Evolutionary conservation across 305 asterid genomes (phyloP).

Genomic region (Fraxinus velutina): DNA sequence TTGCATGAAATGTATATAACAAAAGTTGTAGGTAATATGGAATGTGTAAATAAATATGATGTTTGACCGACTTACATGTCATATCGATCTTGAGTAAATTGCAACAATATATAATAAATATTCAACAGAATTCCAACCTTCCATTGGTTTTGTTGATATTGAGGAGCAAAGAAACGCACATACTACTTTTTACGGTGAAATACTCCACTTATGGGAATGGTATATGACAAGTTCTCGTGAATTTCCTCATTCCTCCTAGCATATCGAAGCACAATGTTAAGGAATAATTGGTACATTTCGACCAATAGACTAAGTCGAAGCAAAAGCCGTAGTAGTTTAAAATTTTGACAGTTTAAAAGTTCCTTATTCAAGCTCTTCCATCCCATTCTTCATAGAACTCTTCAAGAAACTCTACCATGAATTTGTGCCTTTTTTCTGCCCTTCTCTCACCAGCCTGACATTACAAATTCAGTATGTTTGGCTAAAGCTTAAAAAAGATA

Average conservation of each 20-base stretch:
- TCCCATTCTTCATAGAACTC: slow-evolving; percentile 90
- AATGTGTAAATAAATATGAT: neutral
- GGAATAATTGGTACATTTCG: neutral
- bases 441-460: slow-evolving; percentile 77
- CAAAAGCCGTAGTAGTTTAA: neutral
- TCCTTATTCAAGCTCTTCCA: slow-evolving; percentile 58
- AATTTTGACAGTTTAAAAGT: neutral
- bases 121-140: neutral
- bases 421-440: slow-evolving; percentile 82
- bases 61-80: neutral
- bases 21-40: neutral
- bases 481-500: neutral
- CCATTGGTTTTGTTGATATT: neutral
- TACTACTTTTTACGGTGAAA: neutral
- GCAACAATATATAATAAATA: neutral
- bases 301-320: neutral
- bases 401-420: slow-evolving; percentile 73
- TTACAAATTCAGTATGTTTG: neutral
- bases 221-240: neutral
- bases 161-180: neutral
- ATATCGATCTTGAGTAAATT: neutral
- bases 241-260: neutral
- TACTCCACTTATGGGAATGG: neutral
- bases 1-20: neutral
- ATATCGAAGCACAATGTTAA: neutral